Percentiles rank a stretch among this genome's conserved stretches.
phyloP scores from a whole-genome alignment of 371 early-diverging fungal species.

The Blakeslea trispora region DNA sequence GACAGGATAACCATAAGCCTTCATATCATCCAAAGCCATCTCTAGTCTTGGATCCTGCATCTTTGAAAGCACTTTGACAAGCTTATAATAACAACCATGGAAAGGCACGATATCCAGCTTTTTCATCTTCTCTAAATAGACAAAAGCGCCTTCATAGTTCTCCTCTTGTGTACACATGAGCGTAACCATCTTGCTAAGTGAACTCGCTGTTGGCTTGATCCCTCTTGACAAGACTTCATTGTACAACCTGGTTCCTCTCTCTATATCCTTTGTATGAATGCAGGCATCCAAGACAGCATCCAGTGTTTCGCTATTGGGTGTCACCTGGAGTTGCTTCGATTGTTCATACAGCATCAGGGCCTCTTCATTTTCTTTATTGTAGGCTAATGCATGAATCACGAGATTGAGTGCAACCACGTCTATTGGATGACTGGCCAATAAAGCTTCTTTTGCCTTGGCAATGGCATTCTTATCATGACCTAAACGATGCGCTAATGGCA shows the following conservation, averaged over 20 bases:
- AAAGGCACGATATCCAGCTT: slow-evolving; percentile 57
- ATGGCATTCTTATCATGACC: slow-evolving; percentile 34
- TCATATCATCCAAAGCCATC: slow-evolving; percentile 71
- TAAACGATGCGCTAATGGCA: slow-evolving; percentile 24
- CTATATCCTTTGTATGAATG: slow-evolving; percentile 43
- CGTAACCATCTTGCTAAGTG: slow-evolving; percentile 63
- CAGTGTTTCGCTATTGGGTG: slow-evolving; percentile 58
- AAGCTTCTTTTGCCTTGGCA: slow-evolving; percentile 40
- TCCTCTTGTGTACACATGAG: slow-evolving; percentile 53
- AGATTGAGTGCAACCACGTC: slow-evolving; percentile 54
- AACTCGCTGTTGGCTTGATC: slow-evolving; percentile 43
- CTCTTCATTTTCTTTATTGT: slow-evolving; percentile 41
- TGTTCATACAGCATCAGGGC: slow-evolving; percentile 46
- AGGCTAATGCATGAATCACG: slow-evolving; percentile 35
- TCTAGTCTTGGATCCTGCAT: slow-evolving; percentile 65
- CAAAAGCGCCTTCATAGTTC: slow-evolving; percentile 76
- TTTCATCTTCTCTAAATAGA: slow-evolving; percentile 76
- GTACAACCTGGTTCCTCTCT: slow-evolving; percentile 50
- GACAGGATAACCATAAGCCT: slow-evolving; percentile 54
- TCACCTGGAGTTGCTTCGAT: slow-evolving; percentile 37
- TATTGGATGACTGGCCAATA: slow-evolving; percentile 32
- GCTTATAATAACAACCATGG: slow-evolving; percentile 56
- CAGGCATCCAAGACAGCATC: slow-evolving; percentile 64
- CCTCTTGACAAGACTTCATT: slow-evolving; percentile 34
- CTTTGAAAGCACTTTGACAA: slow-evolving; percentile 63